Percentiles rank a stretch among this genome's conserved stretches.
phyloP scores from a whole-genome alignment of 208 protist species.

The Trypanosomatidae sp. region DNA sequence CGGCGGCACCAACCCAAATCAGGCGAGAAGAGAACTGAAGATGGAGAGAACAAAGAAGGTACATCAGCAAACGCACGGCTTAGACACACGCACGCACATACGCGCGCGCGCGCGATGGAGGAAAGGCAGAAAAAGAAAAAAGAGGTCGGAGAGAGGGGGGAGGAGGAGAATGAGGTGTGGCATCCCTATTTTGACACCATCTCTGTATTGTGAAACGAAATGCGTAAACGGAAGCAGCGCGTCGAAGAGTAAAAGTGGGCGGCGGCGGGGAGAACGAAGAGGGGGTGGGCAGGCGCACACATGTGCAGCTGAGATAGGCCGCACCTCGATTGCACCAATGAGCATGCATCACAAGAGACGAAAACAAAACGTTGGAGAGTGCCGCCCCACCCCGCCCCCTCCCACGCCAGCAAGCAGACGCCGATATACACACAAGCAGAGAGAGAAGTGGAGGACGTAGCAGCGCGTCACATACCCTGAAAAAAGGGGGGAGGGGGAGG shows the following conservation, averaged over 20 bases:
- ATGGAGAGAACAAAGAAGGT: not conserved
- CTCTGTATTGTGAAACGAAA: not conserved
- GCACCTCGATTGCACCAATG: not conserved
- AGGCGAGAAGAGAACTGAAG: not conserved
- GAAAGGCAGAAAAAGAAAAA: no score
- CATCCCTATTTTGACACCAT: not conserved
- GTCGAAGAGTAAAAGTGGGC: not conserved
- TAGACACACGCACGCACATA: not conserved
- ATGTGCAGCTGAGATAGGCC: not conserved
- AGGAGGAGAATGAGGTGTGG: not conserved
- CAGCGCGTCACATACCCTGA: not conserved
- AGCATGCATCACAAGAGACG: not conserved
- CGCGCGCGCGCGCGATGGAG: no score
- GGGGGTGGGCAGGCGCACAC: not conserved
- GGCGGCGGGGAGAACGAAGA: not conserved
- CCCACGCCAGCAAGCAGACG: not conserved
- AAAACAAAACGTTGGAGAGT: not conserved
- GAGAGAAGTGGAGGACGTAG: not conserved
- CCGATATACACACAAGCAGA: not conserved
- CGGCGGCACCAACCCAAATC: not conserved
- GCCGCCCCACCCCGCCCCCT: not conserved
- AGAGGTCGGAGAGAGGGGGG: not conserved
- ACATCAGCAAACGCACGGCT: not conserved
- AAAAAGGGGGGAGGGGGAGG: not conserved
- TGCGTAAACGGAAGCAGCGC: not conserved